A percentile compares a stretch with the other conserved stretches of the same genome.
Conservation (phyloP, 495 filamentous ascomycete genomes). For the Penicillium verhagenii region DNA sequence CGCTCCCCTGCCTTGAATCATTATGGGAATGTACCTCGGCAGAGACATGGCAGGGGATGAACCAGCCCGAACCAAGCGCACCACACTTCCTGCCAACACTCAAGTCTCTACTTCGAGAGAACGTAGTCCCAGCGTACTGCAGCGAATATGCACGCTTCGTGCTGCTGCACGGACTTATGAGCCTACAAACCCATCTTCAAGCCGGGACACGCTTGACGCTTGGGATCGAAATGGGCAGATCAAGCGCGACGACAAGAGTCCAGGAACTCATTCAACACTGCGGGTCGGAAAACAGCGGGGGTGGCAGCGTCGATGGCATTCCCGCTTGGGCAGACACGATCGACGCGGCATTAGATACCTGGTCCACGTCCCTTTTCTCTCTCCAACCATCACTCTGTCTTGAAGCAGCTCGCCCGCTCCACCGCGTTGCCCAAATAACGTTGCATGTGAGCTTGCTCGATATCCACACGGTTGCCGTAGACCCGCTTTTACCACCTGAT, state of each 20-base stretch:
- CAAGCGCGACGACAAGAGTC: neutral
- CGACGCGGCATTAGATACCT: neutral
- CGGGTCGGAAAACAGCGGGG: no score
- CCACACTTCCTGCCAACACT: neutral
- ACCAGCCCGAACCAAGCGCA: neutral
- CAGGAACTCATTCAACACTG: no score
- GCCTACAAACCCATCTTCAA: neutral
- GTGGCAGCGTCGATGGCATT: neutral
- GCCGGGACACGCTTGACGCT: neutral
- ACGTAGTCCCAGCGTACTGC: neutral
- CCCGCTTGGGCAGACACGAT: neutral
- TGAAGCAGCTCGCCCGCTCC: conserved; percentile 1
- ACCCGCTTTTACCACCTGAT: no score
- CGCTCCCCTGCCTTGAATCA: conserved; percentile 15
- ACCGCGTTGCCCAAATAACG: conserved; percentile 16
- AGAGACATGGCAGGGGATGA: neutral
- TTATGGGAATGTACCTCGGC: conserved; percentile 16
- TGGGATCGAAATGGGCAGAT: neutral
- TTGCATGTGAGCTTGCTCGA: conserved; percentile 5
- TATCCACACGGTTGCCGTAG: neutral
- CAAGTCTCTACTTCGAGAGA: neutral
- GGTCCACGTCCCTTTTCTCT: conserved; percentile 10
- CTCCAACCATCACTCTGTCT: conserved; percentile 12
- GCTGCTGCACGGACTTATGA: neutral
- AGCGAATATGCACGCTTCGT: neutral